Evolutionary conservation across 1,139 yeast species (phyloP).

Genomic region (Meyerozyma carpophila): DNA sequence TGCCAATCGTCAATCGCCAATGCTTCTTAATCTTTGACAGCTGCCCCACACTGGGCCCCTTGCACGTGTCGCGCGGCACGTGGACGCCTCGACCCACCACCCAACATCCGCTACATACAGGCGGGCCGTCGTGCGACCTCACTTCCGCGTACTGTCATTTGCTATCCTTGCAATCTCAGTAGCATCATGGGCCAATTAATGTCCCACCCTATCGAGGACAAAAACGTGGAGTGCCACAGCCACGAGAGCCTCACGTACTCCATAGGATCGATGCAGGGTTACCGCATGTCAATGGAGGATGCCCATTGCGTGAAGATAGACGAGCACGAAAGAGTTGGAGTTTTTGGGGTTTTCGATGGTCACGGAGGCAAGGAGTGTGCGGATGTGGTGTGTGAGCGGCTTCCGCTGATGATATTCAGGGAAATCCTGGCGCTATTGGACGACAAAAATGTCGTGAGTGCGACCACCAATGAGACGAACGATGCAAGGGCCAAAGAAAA

Average conservation of each 20-base stretch:
- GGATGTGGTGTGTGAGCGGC: slow-evolving; percentile 43
- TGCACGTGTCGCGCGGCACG: not conserved
- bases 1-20: too few species aligned
- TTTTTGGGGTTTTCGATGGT: slow-evolving; percentile 76
- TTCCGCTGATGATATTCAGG: slow-evolving; percentile 30
- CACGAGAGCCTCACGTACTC: slow-evolving; percentile 49
- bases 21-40: too few species aligned
- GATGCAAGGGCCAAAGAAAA: not conserved
- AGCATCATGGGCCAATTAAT: slow-evolving; percentile 63
- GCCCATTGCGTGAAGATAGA: slow-evolving; percentile 51
- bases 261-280: slow-evolving; percentile 77
- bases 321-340: slow-evolving; percentile 43
- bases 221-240: slow-evolving; percentile 43
- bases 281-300: slow-evolving; percentile 72
- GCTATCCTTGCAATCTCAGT: not conserved
- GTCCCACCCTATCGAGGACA: slow-evolving; percentile 73
- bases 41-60: too few species aligned
- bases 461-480: not conserved
- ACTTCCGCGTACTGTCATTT: not conserved
- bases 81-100: not conserved
- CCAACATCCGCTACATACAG: not conserved
- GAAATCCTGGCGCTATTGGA: slow-evolving; percentile 12
- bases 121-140: not conserved
- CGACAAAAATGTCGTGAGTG: slow-evolving; percentile 1
- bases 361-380: slow-evolving; percentile 72